Evolutionary conservation across 1,284 basidiomycete genomes (phyloP), one percentile per base, ranked within the genome.

Genomic region (Heliocybe sulcata): DNA sequence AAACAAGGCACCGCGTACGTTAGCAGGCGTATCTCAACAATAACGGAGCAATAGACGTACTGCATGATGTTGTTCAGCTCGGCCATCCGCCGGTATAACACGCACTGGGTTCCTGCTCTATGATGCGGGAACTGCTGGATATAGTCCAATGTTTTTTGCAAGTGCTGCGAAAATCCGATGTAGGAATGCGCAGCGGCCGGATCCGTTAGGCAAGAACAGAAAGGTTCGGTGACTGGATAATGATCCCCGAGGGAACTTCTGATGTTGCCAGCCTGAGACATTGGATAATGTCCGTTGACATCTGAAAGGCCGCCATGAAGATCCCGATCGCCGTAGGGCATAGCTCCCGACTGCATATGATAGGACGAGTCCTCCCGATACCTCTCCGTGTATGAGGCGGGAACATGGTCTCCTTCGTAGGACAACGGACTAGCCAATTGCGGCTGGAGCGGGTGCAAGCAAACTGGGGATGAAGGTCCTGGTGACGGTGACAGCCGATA

Each of bases 51-150:
- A 29, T 12, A 12, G 4, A 52, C 87, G 65, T 69, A 90, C 86
- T 85, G 82, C 70, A 90, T 75, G 35, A 86, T 66, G 62, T 76
- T 77, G 63, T 77, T 76, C 19, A 90, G 74, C 59, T 87, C 83
- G 52, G 75, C 68, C 55, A 87, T 81, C 52, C 80, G 79, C 54
- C 80, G 74, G 61, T 77, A 81, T 22, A 89, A 66, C 50, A 75
- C 63, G 61, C 87, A 89, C 20, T 68, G 67, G 3, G 80, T 71
- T 53, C 77, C 77, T 27, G 75, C 69, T 23, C 75, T 71, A 61
- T 87, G 85, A 56, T 82, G 79, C 20, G 76, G 76, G 58, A 81
- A 82, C 61, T 85, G 82, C 52, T 84, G 74, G 45, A 88, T 71
- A 2, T 81, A 72, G 48, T 68, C 71, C 19, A 85, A 65, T 0